phyloP scores from a whole-genome alignment of 1,284 basidiomycete genomes.

The Cryptococcus neoformans region DNA sequence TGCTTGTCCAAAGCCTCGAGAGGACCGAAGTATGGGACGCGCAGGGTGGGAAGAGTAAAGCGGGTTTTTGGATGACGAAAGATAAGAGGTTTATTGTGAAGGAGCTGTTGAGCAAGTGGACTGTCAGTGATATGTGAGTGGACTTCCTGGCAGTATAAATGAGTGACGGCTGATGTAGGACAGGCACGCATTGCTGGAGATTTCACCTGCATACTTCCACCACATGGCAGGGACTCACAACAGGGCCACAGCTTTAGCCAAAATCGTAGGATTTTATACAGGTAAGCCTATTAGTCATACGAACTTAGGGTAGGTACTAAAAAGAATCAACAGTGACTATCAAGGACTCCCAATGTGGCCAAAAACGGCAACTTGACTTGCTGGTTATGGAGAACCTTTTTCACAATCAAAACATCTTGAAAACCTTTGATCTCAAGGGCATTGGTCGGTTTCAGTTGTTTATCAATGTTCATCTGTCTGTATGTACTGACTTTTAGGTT shows the following conservation, averaged over 20 bases:
- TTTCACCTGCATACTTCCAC: slow-evolving; percentile 69
- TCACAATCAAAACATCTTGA: slow-evolving; percentile 61
- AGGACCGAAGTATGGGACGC: slow-evolving; percentile 65
- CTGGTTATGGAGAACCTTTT: slow-evolving; percentile 80
- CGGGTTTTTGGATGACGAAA: slow-evolving; percentile 71
- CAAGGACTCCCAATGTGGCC: slow-evolving; percentile 65
- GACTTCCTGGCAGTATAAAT: not conserved
- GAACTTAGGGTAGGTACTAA: not conserved
- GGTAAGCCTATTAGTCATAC: slow-evolving; percentile 14
- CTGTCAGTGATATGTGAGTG: slow-evolving; percentile 72
- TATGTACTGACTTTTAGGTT: not conserved
- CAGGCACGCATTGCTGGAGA: slow-evolving; percentile 70
- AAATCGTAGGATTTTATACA: slow-evolving; percentile 73
- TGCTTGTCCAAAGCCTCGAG: slow-evolving; percentile 61
- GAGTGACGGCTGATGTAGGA: not conserved
- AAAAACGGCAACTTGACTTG: slow-evolving; percentile 63
- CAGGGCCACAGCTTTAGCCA: slow-evolving; percentile 65
- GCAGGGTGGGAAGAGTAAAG: slow-evolving; percentile 55
- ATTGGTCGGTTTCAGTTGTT: slow-evolving; percentile 61
- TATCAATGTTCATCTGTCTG: no score
- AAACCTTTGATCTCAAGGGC: slow-evolving; percentile 74
- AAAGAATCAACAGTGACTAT: slow-evolving; percentile 56
- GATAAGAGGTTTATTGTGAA: slow-evolving; percentile 76
- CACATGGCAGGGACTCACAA: slow-evolving; percentile 67
- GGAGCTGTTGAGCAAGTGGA: slow-evolving; percentile 76